Conservation (phyloP, 2,329 filamentous ascomycete species). For the Calonectria naviculata region DNA sequence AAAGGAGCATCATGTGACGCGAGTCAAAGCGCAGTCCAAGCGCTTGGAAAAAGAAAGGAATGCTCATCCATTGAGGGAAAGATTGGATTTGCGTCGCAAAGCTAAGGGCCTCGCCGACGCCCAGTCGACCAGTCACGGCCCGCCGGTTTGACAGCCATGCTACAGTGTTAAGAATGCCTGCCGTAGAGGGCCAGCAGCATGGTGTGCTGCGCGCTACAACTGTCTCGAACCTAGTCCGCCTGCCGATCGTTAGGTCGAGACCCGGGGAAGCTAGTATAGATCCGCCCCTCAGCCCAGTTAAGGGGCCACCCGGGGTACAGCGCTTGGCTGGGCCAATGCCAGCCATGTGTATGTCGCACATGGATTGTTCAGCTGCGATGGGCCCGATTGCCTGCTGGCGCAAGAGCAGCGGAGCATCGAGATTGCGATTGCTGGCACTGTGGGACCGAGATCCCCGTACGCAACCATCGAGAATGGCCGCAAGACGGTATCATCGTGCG, state of each 20-base stretch:
- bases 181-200: neutral
- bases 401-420: conserved; percentile 14
- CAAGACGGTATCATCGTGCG: conserved; percentile 17
- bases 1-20: neutral
- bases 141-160: neutral
- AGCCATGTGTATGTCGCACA: conserved; percentile 21
- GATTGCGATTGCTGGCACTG: neutral
- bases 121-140: neutral
- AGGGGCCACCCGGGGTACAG: neutral
- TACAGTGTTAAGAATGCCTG: neutral
- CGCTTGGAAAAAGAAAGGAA: neutral
- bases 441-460: neutral
- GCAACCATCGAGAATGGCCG: conserved; percentile 21
- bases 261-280: neutral
- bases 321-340: neutral
- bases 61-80: neutral
- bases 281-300: neutral
- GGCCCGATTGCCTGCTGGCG: conserved; percentile 22
- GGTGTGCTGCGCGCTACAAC: neutral
- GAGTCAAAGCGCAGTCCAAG: conserved; percentile 1
- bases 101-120: neutral
- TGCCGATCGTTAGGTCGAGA: neutral
- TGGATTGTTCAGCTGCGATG: conserved; percentile 27
- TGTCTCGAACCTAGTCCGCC: neutral
- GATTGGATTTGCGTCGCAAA: neutral